These are phyloP conservation scores for Claviceps paspali DNA, from an alignment of 2,329 filamentous ascomycete species.

Conservation along the genomic window DNA sequence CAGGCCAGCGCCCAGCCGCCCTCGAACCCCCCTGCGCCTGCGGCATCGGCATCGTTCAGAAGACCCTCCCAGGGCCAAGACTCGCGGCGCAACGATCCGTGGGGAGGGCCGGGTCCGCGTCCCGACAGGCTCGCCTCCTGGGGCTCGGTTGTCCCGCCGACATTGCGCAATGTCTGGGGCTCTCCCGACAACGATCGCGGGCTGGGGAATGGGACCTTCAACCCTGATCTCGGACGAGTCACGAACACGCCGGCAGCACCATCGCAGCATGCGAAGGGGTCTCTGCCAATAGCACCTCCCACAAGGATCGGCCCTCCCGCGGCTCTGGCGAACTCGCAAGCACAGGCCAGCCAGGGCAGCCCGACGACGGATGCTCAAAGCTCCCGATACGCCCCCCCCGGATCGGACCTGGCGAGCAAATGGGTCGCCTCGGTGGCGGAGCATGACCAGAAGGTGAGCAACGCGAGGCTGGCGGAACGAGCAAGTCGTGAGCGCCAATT, in stretches of 20 bases:
- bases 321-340: constrained; percentile 8
- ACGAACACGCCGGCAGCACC: constrained; percentile 22
- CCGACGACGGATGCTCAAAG: constrained; percentile 17
- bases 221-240: constrained; percentile 39
- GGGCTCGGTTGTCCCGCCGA: constrained; percentile 27
- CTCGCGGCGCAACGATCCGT: constrained; percentile 18
- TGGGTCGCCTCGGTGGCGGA: constrained; percentile 29
- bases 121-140: constrained; percentile 36
- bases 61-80: constrained; percentile 19
- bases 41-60: constrained; percentile 10
- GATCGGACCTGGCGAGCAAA: constrained; percentile 22
- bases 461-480: constrained; percentile 22
- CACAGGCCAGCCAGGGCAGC: constrained; percentile 11
- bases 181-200: constrained; percentile 55
- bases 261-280: constrained; percentile 22
- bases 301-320: constrained; percentile 8
- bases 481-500: constrained; percentile 28
- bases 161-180: constrained; percentile 55
- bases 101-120: constrained; percentile 24
- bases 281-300: constrained; percentile 31
- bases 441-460: constrained; percentile 29
- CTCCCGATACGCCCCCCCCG: constrained; percentile 14
- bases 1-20: constrained; percentile 5
- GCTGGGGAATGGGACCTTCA: constrained; percentile 67
- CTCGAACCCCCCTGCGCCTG: constrained; percentile 7